phyloP scores from a whole-genome alignment of 768 basidiomycete species.

The Mycena sanguinolenta region DNA sequence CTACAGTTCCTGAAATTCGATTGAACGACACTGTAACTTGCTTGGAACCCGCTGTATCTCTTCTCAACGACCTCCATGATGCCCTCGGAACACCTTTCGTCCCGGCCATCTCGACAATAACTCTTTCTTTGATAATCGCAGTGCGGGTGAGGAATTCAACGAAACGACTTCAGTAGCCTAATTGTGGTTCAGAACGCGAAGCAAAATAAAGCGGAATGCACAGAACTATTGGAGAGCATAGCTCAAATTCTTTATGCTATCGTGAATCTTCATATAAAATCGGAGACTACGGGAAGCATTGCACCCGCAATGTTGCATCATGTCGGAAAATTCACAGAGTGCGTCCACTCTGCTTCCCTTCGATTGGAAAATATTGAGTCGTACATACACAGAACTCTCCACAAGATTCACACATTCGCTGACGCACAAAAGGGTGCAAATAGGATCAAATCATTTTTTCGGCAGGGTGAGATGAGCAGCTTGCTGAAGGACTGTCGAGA shows the following conservation, averaged over 20 bases:
- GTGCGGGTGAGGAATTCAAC: not conserved
- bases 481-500: constrained; percentile 2
- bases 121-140: not conserved
- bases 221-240: not conserved
- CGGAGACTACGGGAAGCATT: not conserved
- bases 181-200: not conserved
- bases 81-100: not conserved
- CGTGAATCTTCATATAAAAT: not conserved
- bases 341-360: not conserved
- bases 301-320: not conserved
- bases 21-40: not conserved
- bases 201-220: constrained; percentile 2
- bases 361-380: not conserved
- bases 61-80: not conserved
- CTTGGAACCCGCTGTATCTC: not conserved
- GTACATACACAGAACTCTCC: not conserved
- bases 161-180: not conserved
- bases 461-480: not conserved
- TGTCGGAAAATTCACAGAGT: not conserved
- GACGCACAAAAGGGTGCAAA: not conserved
- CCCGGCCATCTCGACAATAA: not conserved
- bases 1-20: not conserved
- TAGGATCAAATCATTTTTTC: not conserved
- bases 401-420: not conserved
- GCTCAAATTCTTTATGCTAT: not conserved